Conservation (phyloP, 2,329 filamentous ascomycete species). For the Trichoderma sp. region DNA sequence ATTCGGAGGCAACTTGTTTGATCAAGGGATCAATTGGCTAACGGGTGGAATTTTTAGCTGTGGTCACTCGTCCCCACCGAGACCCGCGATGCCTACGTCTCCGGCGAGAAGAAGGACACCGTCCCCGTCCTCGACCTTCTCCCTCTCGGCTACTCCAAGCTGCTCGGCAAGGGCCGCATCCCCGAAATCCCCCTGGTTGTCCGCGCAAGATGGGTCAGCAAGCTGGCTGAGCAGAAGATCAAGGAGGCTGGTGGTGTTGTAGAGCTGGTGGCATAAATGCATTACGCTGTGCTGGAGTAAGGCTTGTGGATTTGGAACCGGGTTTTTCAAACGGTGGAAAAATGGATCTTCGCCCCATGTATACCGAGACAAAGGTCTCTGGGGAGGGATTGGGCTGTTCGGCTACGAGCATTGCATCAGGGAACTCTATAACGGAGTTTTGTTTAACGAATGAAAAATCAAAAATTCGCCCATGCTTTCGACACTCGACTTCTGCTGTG, state of each 20-base stretch:
- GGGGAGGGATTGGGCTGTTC: constrained; percentile 38
- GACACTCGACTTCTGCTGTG: constrained; percentile 14
- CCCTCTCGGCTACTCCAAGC: constrained; percentile 95
- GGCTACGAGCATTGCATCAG: constrained; percentile 47
- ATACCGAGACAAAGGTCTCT: constrained; percentile 24
- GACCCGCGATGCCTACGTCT: constrained; percentile 89
- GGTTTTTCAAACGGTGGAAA: constrained; percentile 29
- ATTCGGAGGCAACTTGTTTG: neutral
- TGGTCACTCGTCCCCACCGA: constrained; percentile 94
- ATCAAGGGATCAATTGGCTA: constrained; percentile 30
- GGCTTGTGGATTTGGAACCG: constrained; percentile 38
- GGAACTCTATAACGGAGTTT: constrained; percentile 44
- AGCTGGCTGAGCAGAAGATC: constrained; percentile 98
- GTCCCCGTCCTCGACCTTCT: constrained; percentile 98
- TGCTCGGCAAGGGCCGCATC: constrained; percentile 96
- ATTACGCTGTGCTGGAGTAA: constrained; percentile 34
- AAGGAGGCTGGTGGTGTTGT: constrained; percentile 94
- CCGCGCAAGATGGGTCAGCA: constrained; percentile 91
- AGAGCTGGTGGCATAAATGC: constrained; percentile 81
- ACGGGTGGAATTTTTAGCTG: constrained; percentile 58
- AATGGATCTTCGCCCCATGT: constrained; percentile 27
- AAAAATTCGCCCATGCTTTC: constrained; percentile 39
- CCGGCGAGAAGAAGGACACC: constrained; percentile 78
- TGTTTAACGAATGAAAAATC: constrained; percentile 44
- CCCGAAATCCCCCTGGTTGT: constrained; percentile 93